phyloP scores from a whole-genome alignment of 495 filamentous ascomycete species.

The Pyronema domesticum region DNA sequence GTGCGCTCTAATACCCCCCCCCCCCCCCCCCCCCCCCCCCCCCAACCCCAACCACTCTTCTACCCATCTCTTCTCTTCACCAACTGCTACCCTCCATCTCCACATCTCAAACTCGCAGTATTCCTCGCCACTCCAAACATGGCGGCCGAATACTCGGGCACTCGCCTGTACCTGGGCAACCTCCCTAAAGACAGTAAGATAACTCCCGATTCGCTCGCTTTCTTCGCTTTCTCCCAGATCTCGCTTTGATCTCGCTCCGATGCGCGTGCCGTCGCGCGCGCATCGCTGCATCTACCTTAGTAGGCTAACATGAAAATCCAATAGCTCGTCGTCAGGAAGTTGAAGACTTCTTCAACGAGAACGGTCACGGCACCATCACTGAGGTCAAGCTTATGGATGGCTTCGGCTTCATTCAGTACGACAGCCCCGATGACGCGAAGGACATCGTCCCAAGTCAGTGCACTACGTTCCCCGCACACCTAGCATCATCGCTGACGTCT shows the following conservation, averaged over 20 bases:
- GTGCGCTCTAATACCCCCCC: constrained; percentile 7
- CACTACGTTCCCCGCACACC: constrained; percentile 12
- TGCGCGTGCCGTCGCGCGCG: constrained; percentile 3
- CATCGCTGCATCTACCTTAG: background rate
- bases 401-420: constrained; percentile 98
- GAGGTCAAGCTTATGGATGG: constrained; percentile 99
- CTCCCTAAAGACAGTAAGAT: constrained; percentile 84
- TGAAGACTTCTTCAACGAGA: constrained; percentile 83
- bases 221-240: constrained; percentile 20
- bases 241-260: constrained; percentile 11
- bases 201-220: constrained; percentile 21
- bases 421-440: constrained; percentile 88
- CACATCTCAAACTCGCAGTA: background rate
- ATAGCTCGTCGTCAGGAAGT: constrained; percentile 51
- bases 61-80: background rate
- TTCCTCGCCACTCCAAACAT: background rate
- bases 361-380: constrained; percentile 90
- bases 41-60: background rate
- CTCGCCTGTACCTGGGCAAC: constrained; percentile 92
- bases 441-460: constrained; percentile 87
- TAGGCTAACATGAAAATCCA: background rate
- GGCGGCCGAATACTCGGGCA: constrained; percentile 57
- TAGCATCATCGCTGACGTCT: constrained; percentile 27
- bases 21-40: background rate
- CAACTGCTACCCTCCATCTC: background rate